Evolutionary conservation across 2,329 filamentous ascomycete genomes (phyloP), one percentile per base, ranked within the genome.

Genomic region (Cryphonectria carpinicola): DNA sequence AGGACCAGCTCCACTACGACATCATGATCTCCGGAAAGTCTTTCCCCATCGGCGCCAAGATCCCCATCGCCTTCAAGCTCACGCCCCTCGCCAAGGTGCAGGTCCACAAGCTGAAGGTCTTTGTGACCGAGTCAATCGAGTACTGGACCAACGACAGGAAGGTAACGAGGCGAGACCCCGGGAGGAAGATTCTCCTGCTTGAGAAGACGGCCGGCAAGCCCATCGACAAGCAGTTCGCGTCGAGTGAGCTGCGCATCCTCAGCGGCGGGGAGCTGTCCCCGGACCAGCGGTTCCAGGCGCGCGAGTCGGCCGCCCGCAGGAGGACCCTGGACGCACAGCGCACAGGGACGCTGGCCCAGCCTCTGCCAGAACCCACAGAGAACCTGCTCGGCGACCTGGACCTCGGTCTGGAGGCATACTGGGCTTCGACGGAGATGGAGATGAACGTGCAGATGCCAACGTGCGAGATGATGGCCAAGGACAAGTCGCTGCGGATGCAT

Each of bases 11-110:
- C 43, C 94, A 97, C 77, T 98, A 98, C 81, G 95, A 98, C 77
- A 97, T 98, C 75, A 91, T 97, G 78, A 97, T 98, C 68, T 97
- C 94, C 1, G 95, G 95, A 68, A 97, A 97, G 85, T 97, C 94
- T 0, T 98, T 98, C 72, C 93, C 95, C 0, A 88, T 98, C 28
- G 95, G 95, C 22, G 88, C 92, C 54, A 93, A 93, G 76, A 93
- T 98, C 22, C 95, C 95, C 0, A 96, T 98, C 71, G 94, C 94
- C 1, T 97, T 98, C 84, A 97, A 97, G 80, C 85, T 98, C 74
- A 97, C 94, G 0, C 95, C 95, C 0, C 82, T 98, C 32, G 94
- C 95, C 72, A 98, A 98, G 83, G 94, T 97, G 8, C 93, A 97
- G 79, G 93, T 95, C 68, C 95, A 97, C 81, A 91, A 95, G 74